Evolutionary conservation across 495 filamentous ascomycete species (phyloP).

Genomic region (Talaromyces thailandensis): DNA sequence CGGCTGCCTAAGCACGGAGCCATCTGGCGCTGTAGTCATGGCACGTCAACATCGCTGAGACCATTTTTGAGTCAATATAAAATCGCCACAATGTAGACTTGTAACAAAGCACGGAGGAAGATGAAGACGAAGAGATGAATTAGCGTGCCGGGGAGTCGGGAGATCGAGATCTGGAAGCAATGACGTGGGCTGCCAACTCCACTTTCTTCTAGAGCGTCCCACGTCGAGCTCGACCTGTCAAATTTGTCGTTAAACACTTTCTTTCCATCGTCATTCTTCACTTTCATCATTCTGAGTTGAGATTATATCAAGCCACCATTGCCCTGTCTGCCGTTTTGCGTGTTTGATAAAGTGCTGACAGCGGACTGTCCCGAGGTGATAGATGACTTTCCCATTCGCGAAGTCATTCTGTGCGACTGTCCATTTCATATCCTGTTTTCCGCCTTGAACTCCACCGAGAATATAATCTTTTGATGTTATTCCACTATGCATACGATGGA

Average conservation of each 20-base stretch:
- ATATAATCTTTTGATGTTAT: background rate
- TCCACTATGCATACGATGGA: slow-evolving; percentile 47
- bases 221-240: background rate
- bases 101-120: background rate
- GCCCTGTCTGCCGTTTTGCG: background rate
- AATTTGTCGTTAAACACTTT: background rate
- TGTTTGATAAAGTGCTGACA: too few relatives aligned
- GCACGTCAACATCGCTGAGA: too few relatives aligned
- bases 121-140: background rate
- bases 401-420: background rate
- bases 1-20: too few relatives aligned
- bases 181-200: background rate
- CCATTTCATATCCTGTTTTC: background rate
- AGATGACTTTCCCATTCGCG: background rate
- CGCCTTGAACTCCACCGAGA: background rate
- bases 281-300: background rate
- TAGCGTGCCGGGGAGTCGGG: background rate
- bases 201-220: background rate
- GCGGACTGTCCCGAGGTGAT: background rate
- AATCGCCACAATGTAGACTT: background rate
- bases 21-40: too few relatives aligned
- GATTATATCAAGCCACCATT: background rate
- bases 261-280: background rate
- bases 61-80: too few relatives aligned
- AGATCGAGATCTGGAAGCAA: background rate